phyloP scores from a whole-genome alignment of 2,329 filamentous ascomycete genomes.

The Exophiala lecanii-corni region DNA sequence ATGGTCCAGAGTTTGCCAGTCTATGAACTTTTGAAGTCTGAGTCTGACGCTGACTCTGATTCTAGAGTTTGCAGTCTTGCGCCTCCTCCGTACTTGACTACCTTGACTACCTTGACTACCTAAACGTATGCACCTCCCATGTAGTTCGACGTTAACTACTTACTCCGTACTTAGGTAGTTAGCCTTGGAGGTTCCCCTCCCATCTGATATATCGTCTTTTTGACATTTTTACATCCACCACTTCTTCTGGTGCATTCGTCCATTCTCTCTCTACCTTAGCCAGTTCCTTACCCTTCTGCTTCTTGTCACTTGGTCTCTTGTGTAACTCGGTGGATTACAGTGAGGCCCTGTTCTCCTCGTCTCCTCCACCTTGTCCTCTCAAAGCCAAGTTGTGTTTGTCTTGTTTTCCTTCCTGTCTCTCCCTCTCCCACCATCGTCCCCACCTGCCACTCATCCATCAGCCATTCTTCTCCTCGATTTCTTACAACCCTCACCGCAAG shows the following conservation, averaged over 20 bases:
- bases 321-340: conserved; percentile 9
- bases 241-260: conserved; percentile 1
- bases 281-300: neutral
- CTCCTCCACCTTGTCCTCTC: conserved; percentile 3
- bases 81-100: no score
- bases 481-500: conserved; percentile 16
- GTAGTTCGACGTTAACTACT: no score
- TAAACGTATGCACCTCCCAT: no score
- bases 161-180: no score
- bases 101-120: no score
- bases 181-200: no score
- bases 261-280: conserved; percentile 5
- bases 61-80: no score
- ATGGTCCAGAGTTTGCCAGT: no score
- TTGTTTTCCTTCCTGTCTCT: conserved; percentile 2
- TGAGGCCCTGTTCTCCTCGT: neutral
- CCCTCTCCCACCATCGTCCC: conserved; percentile 7
- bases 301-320: conserved; percentile 8
- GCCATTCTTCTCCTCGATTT: conserved; percentile 1
- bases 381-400: conserved; percentile 6
- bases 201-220: conserved; percentile 23
- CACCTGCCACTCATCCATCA: conserved; percentile 6
- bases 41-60: no score
- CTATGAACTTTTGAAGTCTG: no score
- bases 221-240: conserved; percentile 18